Evolutionary conservation across 257 asterid species (phyloP).

Genomic region (Solanum chiquidenum): DNA sequence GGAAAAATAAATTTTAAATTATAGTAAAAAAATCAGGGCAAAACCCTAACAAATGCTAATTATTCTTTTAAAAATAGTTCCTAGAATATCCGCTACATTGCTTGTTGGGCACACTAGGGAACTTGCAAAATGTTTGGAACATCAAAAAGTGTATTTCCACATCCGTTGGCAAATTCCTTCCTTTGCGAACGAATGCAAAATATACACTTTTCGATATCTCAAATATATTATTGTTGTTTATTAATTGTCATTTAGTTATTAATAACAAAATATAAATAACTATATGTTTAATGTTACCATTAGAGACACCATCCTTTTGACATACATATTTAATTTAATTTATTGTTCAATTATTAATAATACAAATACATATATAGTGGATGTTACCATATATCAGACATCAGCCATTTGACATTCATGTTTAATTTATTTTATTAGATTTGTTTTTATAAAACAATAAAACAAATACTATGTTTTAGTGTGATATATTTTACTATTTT

Average conservation of each 20-base stretch:
- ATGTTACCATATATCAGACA: not conserved
- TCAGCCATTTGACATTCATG: not conserved
- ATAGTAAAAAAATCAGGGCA: no score
- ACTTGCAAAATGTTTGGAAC: not conserved
- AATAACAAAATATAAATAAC: no score
- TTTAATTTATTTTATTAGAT: not conserved
- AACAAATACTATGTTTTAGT: not conserved
- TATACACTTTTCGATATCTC: not conserved
- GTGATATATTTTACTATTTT: not conserved
- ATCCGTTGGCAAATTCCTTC: not conserved
- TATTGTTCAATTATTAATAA: not conserved
- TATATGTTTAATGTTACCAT: not conserved
- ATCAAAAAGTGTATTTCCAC: not conserved
- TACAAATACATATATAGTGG: not conserved
- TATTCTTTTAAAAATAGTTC: no score
- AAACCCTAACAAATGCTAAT: not conserved
- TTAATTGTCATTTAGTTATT: no score
- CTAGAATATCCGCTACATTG: no score
- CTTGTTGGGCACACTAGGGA: not conserved
- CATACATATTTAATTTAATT: not conserved
- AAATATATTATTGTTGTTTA: no score
- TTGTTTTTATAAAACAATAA: not conserved
- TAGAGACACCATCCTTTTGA: not conserved
- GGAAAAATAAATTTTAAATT: no score
- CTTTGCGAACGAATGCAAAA: not conserved